Conservation (phyloP, 2,329 filamentous ascomycete species). For the Pezicula radicicola region DNA sequence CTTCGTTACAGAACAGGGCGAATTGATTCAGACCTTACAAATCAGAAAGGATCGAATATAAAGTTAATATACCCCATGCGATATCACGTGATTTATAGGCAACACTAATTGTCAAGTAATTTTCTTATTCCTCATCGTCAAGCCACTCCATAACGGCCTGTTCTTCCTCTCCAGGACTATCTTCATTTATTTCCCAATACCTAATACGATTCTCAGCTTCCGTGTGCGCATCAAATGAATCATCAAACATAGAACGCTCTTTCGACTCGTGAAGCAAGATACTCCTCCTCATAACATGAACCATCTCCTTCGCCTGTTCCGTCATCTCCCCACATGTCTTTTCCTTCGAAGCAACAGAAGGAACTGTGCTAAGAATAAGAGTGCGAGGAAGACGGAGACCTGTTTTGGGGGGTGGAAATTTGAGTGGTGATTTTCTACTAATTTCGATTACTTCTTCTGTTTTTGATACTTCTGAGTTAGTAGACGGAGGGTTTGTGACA, state of each 20-base stretch:
- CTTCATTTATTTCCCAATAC: neutral
- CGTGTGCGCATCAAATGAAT: conserved; percentile 13
- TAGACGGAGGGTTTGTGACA: neutral
- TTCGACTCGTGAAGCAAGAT: conserved; percentile 19
- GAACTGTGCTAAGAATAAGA: conserved; percentile 13
- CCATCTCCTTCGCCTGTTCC: conserved; percentile 21
- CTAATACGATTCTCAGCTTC: conserved; percentile 10
- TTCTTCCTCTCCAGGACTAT: neutral
- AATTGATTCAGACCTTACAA: no score
- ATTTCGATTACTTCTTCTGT: conserved; percentile 6
- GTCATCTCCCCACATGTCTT: neutral
- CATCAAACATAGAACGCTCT: conserved; percentile 18
- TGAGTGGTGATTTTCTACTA: conserved; percentile 14
- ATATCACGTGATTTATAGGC: no score
- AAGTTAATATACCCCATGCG: no score
- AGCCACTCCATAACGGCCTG: conserved; percentile 1
- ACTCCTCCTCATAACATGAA: conserved; percentile 21
- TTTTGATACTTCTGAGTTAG: conserved; percentile 1
- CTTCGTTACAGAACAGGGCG: no score
- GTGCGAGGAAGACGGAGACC: conserved; percentile 20
- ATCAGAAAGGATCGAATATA: no score
- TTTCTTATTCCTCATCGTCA: neutral
- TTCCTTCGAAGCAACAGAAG: neutral
- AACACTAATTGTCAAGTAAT: no score
- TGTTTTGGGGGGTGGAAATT: conserved; percentile 20